These are phyloP conservation scores for Amphicarpaea edgeworthii DNA, from an alignment of 306 rosid species.

Conservation along the genomic window DNA sequence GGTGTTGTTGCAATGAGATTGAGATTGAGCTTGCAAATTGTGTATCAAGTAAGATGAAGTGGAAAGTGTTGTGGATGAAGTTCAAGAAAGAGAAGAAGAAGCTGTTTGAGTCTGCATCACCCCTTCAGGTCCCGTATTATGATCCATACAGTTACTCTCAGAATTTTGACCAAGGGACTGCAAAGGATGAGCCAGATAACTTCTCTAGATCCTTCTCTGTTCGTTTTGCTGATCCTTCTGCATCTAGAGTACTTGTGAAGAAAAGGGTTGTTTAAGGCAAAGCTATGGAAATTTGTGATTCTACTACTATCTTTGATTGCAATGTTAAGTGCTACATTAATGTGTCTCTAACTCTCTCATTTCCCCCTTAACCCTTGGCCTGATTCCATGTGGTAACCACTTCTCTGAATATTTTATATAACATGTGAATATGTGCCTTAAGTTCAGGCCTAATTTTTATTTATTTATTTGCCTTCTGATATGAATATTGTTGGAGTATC, in stretches of 20 bases:
- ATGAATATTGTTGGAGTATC: constrained; percentile 2
- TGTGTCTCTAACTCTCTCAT: not conserved
- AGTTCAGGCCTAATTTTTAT: not conserved
- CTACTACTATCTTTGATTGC: not conserved
- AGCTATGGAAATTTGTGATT: not conserved
- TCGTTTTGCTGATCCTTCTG: constrained; percentile 49
- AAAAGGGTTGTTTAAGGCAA: constrained; percentile 36
- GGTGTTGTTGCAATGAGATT: constrained; percentile 16
- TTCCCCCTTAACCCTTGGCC: not conserved
- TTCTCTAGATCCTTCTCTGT: constrained; percentile 61
- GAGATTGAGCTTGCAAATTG: constrained; percentile 20
- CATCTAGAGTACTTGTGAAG: constrained; percentile 45
- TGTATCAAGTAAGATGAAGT: constrained; percentile 41
- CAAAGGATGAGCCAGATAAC: constrained; percentile 51
- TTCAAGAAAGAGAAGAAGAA: constrained; percentile 57
- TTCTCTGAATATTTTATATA: not conserved
- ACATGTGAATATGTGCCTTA: not conserved
- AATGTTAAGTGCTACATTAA: constrained; percentile 5
- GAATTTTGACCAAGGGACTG: constrained; percentile 62
- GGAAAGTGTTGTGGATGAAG: constrained; percentile 51
- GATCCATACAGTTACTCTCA: constrained; percentile 61
- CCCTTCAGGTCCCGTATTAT: constrained; percentile 42
- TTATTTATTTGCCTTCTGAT: not conserved
- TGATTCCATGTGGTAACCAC: constrained; percentile 13
- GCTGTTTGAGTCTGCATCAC: constrained; percentile 42